These are phyloP conservation scores for Ophiostoma pallidulum DNA, from an alignment of 2,329 filamentous ascomycete species.

Conservation along the genomic window DNA sequence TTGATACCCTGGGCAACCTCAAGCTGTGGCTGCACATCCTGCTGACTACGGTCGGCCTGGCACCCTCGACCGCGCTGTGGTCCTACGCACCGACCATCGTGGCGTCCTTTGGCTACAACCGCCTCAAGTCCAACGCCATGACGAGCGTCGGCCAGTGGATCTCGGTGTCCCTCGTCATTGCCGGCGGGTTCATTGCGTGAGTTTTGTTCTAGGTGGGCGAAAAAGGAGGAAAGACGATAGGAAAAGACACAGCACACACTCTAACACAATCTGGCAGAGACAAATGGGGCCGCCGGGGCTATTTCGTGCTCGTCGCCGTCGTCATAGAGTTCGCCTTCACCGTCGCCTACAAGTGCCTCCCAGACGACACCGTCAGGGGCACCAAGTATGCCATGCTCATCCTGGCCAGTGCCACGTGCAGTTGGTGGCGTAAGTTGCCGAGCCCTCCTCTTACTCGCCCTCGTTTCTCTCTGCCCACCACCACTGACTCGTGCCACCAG, in stretches of 20 bases:
- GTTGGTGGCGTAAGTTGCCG: slow-evolving; percentile 18
- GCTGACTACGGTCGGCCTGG: slow-evolving; percentile 30
- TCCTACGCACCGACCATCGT: slow-evolving; percentile 42
- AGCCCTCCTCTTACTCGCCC: no score
- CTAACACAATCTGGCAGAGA: slow-evolving; percentile 1
- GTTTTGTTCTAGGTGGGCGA: no score
- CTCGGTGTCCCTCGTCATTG: slow-evolving; percentile 30
- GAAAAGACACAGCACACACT: background rate
- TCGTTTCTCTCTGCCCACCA: no score
- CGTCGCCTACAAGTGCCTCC: slow-evolving; percentile 16
- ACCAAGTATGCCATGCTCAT: slow-evolving; percentile 15
- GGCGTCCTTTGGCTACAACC: slow-evolving; percentile 40
- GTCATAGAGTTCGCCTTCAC: slow-evolving; percentile 15
- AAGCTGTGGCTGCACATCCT: slow-evolving; percentile 40
- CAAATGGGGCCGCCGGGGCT: slow-evolving; percentile 15
- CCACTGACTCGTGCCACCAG: no score
- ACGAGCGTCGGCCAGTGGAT: slow-evolving; percentile 47
- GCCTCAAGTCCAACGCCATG: slow-evolving; percentile 42
- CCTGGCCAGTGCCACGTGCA: slow-evolving; percentile 15
- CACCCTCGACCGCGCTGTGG: slow-evolving; percentile 33
- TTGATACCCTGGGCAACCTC: background rate
- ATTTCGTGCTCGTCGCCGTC: slow-evolving; percentile 11
- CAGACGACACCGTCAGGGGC: slow-evolving; percentile 4
- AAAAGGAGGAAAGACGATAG: no score
- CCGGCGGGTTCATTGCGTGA: slow-evolving; percentile 11